These are phyloP conservation scores for Didymella pomorum DNA, from an alignment of 2,329 filamentous ascomycete genomes.

Conservation along the genomic window DNA sequence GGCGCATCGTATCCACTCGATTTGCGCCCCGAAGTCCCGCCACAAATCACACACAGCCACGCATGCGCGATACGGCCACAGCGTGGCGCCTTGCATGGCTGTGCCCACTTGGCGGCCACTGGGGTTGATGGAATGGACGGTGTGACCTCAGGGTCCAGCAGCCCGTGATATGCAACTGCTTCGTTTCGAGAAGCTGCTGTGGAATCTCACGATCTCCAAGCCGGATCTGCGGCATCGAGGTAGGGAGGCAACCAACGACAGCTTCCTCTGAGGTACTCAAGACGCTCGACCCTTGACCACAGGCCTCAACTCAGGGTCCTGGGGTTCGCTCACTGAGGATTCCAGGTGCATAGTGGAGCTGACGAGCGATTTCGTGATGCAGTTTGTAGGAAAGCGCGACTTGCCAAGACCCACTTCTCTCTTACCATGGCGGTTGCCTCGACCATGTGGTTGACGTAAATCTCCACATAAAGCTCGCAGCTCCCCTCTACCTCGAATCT, in stretches of 20 bases:
- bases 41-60: conserved; percentile 27
- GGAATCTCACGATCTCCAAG: conserved; percentile 16
- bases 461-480: conserved; percentile 14
- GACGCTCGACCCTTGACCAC: conserved; percentile 2
- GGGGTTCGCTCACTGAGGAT: conserved; percentile 15
- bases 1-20: conserved; percentile 15
- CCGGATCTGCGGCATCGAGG: conserved; percentile 17
- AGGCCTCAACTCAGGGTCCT: conserved; percentile 7
- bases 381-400: conserved; percentile 7
- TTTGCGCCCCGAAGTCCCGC: conserved; percentile 17
- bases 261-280: background rate
- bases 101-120: conserved; percentile 21
- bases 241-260: conserved; percentile 7
- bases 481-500: conserved; percentile 6
- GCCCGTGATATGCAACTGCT: conserved; percentile 10
- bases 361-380: conserved; percentile 21
- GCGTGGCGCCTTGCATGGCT: conserved; percentile 25
- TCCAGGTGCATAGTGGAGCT: conserved; percentile 13
- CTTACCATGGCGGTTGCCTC: conserved; percentile 15
- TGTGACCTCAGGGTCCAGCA: conserved; percentile 19
- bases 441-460: conserved; percentile 13
- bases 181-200: conserved; percentile 18
- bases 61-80: conserved; percentile 18
- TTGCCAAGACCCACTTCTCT: conserved; percentile 16
- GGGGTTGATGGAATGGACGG: conserved; percentile 10